Evolutionary conservation across 2,329 filamentous ascomycete genomes (phyloP).

Genomic region (Cordyceps cateniannulata): DNA sequence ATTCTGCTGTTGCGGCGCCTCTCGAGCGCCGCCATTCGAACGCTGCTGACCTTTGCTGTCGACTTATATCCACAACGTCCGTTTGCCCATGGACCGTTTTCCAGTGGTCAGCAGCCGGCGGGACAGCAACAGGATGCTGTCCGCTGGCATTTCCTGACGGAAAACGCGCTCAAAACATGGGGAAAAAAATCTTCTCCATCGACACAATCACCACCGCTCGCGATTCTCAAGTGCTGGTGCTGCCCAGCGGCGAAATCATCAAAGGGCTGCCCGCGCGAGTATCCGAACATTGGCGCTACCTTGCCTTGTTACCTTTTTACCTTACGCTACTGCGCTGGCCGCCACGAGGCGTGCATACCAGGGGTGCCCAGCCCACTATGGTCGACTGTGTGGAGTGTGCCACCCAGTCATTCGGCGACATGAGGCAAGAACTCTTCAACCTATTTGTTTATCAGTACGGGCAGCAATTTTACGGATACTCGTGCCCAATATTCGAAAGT

Average conservation of each 20-base stretch:
- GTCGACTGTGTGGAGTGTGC: constrained; percentile 3
- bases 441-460: not conserved
- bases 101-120: not conserved
- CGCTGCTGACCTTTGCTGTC: not conserved
- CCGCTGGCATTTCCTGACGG: not conserved
- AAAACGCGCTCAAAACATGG: not conserved
- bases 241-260: constrained; percentile 1
- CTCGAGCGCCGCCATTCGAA: not conserved
- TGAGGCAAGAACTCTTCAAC: not conserved
- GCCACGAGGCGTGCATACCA: constrained; percentile 12
- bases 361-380: constrained; percentile 4
- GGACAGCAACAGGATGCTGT: not conserved
- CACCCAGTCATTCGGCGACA: not conserved
- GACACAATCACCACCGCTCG: not conserved
- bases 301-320: not conserved
- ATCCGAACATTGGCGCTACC: constrained; percentile 11
- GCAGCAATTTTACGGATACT: not conserved
- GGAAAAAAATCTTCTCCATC: not conserved
- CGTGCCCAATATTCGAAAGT: not conserved
- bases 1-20: not conserved
- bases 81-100: not conserved
- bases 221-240: not conserved
- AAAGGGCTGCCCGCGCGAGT: constrained; percentile 9
- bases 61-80: constrained; percentile 8
- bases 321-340: constrained; percentile 3